phyloP scores from a whole-genome alignment of 2,329 filamentous ascomycete species.

The Botrytis porri region DNA sequence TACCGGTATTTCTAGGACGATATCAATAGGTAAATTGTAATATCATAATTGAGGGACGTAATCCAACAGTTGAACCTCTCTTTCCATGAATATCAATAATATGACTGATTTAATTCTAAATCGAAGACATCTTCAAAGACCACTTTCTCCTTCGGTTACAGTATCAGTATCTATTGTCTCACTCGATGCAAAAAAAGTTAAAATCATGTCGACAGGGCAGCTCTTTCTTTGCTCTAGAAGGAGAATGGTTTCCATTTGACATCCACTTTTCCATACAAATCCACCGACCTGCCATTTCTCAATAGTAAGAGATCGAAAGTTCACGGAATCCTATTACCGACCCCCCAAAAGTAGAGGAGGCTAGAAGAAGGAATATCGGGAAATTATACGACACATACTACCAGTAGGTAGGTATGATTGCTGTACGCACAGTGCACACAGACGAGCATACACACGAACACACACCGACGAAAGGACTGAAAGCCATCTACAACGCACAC shows the following conservation, averaged over 20 bases:
- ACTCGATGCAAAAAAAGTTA: neutral
- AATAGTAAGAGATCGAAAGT: neutral
- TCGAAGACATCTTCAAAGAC: neutral
- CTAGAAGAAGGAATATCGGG: neutral
- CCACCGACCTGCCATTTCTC: neutral
- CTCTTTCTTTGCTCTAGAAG: neutral
- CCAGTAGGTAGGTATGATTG: too few relatives aligned
- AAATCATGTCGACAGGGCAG: neutral
- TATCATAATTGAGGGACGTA: neutral
- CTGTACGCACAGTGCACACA: neutral
- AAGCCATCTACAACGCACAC: neutral
- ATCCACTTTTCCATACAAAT: constrained; percentile 7
- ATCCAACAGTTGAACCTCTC: neutral
- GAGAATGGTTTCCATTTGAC: constrained; percentile 4
- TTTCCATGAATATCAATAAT: neutral
- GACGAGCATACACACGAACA: neutral
- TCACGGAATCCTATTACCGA: neutral
- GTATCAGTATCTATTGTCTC: constrained; percentile 16
- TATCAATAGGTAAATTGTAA: neutral
- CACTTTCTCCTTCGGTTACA: neutral
- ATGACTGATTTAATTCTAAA: constrained; percentile 3
- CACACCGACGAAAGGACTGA: neutral
- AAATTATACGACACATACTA: neutral
- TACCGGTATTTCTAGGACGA: neutral
- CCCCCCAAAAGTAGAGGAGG: neutral